A percentile compares a stretch with the other conserved stretches of the same genome.
phyloP scores from a whole-genome alignment of 768 basidiomycete species.

The Cantharellus cinnabarinus region DNA sequence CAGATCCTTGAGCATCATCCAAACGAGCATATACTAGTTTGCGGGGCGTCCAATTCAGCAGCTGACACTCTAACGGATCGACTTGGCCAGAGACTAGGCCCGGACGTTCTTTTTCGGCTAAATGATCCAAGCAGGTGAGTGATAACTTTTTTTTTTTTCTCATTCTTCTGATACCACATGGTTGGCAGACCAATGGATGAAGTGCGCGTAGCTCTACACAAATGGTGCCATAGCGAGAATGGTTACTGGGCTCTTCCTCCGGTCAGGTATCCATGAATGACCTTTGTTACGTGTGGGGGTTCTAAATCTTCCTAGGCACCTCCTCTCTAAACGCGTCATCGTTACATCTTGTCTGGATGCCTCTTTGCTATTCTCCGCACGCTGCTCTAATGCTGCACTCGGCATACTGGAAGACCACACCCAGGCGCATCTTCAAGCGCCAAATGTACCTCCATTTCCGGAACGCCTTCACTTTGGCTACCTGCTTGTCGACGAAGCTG shows the following conservation, averaged over 20 bases:
- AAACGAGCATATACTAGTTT: background rate
- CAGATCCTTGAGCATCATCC: background rate
- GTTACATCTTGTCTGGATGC: background rate
- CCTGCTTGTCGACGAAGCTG: slow-evolving; percentile 8
- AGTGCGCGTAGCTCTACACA: background rate
- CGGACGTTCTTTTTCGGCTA: background rate
- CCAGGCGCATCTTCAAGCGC: background rate
- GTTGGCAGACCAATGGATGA: background rate
- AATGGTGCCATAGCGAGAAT: background rate
- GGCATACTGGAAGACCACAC: background rate
- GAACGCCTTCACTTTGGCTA: slow-evolving; percentile 1
- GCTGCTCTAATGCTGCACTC: background rate
- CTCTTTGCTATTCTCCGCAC: background rate
- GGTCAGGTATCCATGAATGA: background rate
- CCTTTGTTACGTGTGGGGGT: background rate
- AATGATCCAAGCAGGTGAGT: slow-evolving; percentile 1
- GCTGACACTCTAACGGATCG: background rate
- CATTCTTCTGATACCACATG: background rate
- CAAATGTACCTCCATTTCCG: background rate
- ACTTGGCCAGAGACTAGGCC: background rate
- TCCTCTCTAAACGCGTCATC: background rate
- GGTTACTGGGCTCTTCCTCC: background rate
- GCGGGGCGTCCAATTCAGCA: background rate
- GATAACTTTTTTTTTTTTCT: background rate
- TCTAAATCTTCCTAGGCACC: background rate